Evolutionary conservation across 2,329 filamentous ascomycete genomes (phyloP).

Genomic region (Fusarium virguliforme): DNA sequence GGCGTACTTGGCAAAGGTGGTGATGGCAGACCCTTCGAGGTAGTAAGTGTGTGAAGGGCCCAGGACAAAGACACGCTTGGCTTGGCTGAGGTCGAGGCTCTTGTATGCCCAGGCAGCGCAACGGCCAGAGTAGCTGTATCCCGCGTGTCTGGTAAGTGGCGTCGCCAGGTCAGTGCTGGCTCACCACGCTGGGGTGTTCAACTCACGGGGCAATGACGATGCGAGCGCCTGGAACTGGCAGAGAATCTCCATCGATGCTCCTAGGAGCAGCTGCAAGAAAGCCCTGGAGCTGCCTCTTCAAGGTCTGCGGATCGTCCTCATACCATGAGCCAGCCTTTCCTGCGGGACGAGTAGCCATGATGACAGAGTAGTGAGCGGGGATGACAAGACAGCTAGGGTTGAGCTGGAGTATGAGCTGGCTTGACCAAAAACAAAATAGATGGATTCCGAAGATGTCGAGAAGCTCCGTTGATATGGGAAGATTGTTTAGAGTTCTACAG

Average conservation of each 20-base stretch:
- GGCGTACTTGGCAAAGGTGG: slow-evolving; percentile 78
- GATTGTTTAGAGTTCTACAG: too few relatives aligned
- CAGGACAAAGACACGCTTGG: slow-evolving; percentile 91
- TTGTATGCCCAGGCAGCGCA: slow-evolving; percentile 97
- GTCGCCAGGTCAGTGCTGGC: slow-evolving; percentile 5
- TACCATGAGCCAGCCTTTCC: slow-evolving; percentile 86
- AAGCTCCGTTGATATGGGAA: too few relatives aligned
- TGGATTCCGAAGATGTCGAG: too few relatives aligned
- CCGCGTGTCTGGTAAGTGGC: slow-evolving; percentile 79
- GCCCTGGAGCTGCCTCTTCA: slow-evolving; percentile 79
- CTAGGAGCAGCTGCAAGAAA: slow-evolving; percentile 82
- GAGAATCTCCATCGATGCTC: slow-evolving; percentile 68
- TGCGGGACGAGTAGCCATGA: not conserved
- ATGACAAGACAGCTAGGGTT: too few relatives aligned
- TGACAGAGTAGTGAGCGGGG: too few relatives aligned
- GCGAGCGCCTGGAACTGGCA: slow-evolving; percentile 83
- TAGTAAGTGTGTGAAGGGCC: slow-evolving; percentile 94
- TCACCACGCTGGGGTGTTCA: rapidly evolving
- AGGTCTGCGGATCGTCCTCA: too few relatives aligned
- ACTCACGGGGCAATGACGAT: slow-evolving; percentile 94
- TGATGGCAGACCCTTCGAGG: slow-evolving; percentile 82
- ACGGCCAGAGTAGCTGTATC: slow-evolving; percentile 91
- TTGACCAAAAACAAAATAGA: too few relatives aligned
- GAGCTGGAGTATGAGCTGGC: too few relatives aligned
- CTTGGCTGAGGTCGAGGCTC: slow-evolving; percentile 83